Base-by-base conservation (phyloP, 2,329 filamentous ascomycete species). In the Pseudogymnoascus sp. region DNA sequence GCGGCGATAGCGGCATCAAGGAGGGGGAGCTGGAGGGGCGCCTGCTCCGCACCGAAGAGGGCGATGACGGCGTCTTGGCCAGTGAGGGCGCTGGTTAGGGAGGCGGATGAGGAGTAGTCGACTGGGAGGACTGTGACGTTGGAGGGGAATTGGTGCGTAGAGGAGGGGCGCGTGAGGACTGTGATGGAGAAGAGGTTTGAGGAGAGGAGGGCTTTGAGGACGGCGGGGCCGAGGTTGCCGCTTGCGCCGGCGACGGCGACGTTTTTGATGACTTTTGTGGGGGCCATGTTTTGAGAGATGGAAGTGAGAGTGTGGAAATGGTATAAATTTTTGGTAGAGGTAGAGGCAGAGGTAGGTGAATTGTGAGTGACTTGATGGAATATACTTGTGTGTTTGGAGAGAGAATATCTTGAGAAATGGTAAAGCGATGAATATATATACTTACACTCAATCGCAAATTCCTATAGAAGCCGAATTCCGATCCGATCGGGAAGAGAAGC, bases 41-140 rank as follows among this genome's bases (percentile, higher is more conserved):
- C n/a, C 1, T 68, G 70, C 5, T 66, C 61, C 2, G 25, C 56
- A 23, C 68, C 71, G 25, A 87, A 75, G 0, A 79, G 74, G 3
- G 79, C 81, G 61, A 88, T 70, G 5, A 85, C 77, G 0, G 82
- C 85, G 70, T 88, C 85, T 66, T 85, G 80, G 40, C 80, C 82
- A 56, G 77, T 68, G 59, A 88, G 77, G 2, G 80, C 81, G 0
- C 71, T 47, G 1, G 73, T 75, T 7, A 84, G 73, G 35, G 78
- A 77, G 0, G 72, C 59, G 1, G 76, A 68, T 2, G 72, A 73
- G 33, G 74, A 72, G 64, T 78, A 81, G 68, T 84, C 75, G 16
- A 77, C 77, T 5, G 75, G 73, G 64, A 78, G 62, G 18, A 82
- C 76, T 12, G 76, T 77, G 66, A 80, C 74, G 18, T 70, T 67